Evolutionary conservation across 495 filamentous ascomycete species (phyloP).

Genomic region (Zalerion maritima): DNA sequence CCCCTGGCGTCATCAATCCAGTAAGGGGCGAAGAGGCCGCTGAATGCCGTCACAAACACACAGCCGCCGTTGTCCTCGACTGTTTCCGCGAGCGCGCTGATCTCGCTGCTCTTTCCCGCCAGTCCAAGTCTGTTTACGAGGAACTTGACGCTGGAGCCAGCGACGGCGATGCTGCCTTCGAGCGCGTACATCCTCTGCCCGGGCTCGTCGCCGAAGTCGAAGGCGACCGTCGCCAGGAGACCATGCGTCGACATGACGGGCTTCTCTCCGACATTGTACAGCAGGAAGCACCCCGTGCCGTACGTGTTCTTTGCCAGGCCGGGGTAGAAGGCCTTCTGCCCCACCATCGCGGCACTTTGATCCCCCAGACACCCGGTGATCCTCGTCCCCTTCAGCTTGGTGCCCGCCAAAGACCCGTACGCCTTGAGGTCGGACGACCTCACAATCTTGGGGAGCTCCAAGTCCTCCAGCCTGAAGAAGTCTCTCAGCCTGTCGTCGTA

Average conservation of each 20-base stretch:
- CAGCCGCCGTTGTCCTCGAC: conserved; percentile 64
- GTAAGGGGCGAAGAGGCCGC: conserved; percentile 69
- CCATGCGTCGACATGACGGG: conserved; percentile 67
- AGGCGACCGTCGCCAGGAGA: conserved; percentile 58
- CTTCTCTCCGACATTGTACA: conserved; percentile 68
- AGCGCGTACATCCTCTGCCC: conserved; percentile 60
- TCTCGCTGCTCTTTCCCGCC: conserved; percentile 52
- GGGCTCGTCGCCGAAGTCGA: conserved; percentile 48
- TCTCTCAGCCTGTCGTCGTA: conserved; percentile 58
- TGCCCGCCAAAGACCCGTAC: conserved; percentile 44
- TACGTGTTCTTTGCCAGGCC: conserved; percentile 73
- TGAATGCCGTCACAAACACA: conserved; percentile 72
- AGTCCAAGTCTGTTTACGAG: conserved; percentile 66
- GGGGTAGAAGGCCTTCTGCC: conserved; percentile 59
- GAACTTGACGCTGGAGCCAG: conserved; percentile 64
- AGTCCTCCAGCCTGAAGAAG: conserved; percentile 56
- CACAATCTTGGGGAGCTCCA: conserved; percentile 59
- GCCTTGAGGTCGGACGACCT: conserved; percentile 52
- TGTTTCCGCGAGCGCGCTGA: conserved; percentile 54
- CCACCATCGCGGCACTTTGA: conserved; percentile 64
- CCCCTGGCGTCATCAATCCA: conserved; percentile 77
- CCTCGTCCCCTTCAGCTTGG: conserved; percentile 45
- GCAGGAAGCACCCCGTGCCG: conserved; percentile 68
- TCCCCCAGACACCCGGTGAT: conserved; percentile 66
- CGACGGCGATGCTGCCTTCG: conserved; percentile 65